These are phyloP conservation scores for Pelargonium nanum DNA, from an alignment of 345 rosid genomes.

Conservation along the genomic window DNA sequence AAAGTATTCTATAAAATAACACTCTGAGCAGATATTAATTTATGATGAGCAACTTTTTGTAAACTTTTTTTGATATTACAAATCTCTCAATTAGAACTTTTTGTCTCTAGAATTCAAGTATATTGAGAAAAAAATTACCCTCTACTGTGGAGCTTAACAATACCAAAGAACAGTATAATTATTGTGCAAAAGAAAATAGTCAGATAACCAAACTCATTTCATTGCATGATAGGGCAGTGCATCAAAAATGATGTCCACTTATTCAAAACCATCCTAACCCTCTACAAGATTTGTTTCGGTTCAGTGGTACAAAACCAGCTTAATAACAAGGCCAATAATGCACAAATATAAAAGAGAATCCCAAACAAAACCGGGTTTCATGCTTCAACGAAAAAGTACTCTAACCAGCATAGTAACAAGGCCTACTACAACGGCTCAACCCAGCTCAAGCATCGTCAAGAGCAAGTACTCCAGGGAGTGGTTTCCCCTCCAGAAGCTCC, in stretches of 20 bases:
- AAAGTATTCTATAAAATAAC: no score
- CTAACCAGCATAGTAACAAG: neutral
- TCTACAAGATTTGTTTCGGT: no score
- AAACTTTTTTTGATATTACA: no score
- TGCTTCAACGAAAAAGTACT: neutral
- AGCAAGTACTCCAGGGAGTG: constrained; percentile 81
- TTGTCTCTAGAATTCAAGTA: no score
- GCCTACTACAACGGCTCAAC: neutral
- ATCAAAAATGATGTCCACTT: neutral
- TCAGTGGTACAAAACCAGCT: no score
- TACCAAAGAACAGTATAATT: no score
- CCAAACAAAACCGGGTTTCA: neutral
- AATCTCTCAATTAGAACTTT: no score
- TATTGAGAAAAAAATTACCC: no score
- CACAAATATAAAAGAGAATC: neutral
- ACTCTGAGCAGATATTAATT: no score
- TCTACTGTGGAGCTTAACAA: no score
- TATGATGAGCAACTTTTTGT: no score
- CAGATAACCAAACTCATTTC: neutral
- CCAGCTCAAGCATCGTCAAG: constrained; percentile 44
- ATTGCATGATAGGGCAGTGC: neutral
- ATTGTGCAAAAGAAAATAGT: no score
- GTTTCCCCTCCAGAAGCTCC: constrained; percentile 86
- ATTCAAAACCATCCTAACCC: neutral
- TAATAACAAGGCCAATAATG: neutral